Evolutionary conservation across 495 filamentous ascomycete genomes (phyloP).

Genomic region (Xylaria cubensis): DNA sequence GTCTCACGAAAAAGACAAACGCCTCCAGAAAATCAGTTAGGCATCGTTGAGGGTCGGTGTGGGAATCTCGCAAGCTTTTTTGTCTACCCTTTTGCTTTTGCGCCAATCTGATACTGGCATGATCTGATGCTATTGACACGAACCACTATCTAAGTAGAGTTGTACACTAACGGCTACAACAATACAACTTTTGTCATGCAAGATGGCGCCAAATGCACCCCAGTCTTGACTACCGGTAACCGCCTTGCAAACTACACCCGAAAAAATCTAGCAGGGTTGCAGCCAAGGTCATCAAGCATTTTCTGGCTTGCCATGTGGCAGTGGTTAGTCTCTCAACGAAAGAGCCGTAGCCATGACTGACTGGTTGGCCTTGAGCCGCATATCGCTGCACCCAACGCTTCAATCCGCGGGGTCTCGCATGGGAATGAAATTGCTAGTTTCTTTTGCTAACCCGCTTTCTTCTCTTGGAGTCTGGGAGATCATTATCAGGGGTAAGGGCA

Average conservation of each 20-base stretch:
- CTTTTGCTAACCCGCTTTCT: neutral
- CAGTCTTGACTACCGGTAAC: constrained; percentile 13
- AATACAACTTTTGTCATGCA: constrained; percentile 22
- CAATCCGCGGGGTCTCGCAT: constrained; percentile 14
- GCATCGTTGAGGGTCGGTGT: constrained; percentile 6
- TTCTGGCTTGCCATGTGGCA: constrained; percentile 19
- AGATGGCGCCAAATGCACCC: constrained; percentile 23
- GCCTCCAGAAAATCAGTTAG: constrained; percentile 8
- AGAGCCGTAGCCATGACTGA: constrained; percentile 3
- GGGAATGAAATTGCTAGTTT: neutral
- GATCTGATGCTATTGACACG: constrained; percentile 17
- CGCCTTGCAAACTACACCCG: constrained; percentile 2
- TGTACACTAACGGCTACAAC: constrained; percentile 19
- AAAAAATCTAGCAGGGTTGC: constrained; percentile 13
- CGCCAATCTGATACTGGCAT: constrained; percentile 12
- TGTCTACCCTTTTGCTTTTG: neutral
- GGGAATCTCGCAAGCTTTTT: constrained; percentile 15
- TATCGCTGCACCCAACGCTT: constrained; percentile 8
- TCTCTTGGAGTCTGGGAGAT: neutral
- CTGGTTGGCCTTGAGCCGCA: constrained; percentile 19
- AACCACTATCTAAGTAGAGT: neutral
- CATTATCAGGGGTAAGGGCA: constrained; percentile 12
- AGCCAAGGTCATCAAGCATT: constrained; percentile 20
- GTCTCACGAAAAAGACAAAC: constrained; percentile 19
- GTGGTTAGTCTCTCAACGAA: neutral